phyloP scores from a whole-genome alignment of 2,329 filamentous ascomycete genomes.

The Diatrype stigma region DNA sequence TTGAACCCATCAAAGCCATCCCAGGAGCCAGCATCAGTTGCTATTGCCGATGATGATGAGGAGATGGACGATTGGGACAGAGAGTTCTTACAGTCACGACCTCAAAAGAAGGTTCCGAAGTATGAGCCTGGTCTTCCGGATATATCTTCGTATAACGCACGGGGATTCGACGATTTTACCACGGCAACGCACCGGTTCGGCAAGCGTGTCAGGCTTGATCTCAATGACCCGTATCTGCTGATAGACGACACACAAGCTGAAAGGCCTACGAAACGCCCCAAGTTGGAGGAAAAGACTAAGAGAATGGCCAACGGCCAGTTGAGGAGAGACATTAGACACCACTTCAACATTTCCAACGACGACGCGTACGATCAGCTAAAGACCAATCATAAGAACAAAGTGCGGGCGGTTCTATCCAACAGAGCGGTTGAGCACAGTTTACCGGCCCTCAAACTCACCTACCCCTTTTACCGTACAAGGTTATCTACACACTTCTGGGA shows the following conservation, averaged over 20 bases:
- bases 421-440: constrained; percentile 92
- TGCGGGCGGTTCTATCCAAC: constrained; percentile 86
- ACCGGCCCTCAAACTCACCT: constrained; percentile 85
- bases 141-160: constrained; percentile 57
- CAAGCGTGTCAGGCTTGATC: constrained; percentile 76
- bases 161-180: constrained; percentile 78
- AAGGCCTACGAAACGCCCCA: constrained; percentile 56
- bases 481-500: constrained; percentile 68
- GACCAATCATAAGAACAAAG: constrained; percentile 94
- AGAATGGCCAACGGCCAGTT: constrained; percentile 66
- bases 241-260: constrained; percentile 72
- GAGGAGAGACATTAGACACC: constrained; percentile 67
- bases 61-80: constrained; percentile 62
- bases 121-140: constrained; percentile 56
- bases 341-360: constrained; percentile 96
- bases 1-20: constrained; percentile 35
- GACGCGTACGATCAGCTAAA: constrained; percentile 93
- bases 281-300: constrained; percentile 54
- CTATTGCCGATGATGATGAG: constrained; percentile 39
- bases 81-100: constrained; percentile 50
- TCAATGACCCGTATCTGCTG: constrained; percentile 83
- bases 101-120: constrained; percentile 64
- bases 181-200: constrained; percentile 66
- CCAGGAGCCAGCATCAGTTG: constrained; percentile 19
- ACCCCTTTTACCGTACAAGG: constrained; percentile 92